Evolutionary conservation across 306 rosid genomes (phyloP).

Genomic region (Sesbania bispinosa): DNA sequence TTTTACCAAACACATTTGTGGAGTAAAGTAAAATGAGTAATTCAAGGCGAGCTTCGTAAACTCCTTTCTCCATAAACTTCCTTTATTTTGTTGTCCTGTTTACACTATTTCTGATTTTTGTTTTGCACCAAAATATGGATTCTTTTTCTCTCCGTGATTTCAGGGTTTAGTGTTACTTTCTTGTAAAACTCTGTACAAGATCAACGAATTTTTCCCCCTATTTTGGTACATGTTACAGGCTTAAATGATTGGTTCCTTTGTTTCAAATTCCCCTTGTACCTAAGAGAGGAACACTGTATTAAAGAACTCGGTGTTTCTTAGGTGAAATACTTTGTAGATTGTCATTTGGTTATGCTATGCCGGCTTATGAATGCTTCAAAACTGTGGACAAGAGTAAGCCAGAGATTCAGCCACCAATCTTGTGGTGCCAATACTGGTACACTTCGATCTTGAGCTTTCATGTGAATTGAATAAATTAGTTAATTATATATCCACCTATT

Average conservation of each 20-base stretch:
- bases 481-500: too few relatives aligned
- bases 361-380: not conserved
- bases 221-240: not conserved
- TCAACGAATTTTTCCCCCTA: not conserved
- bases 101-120: not conserved
- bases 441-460: not conserved
- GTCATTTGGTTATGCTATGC: not conserved
- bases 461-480: not conserved
- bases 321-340: not conserved
- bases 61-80: too few relatives aligned
- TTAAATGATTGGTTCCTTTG: not conserved
- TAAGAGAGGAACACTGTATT: not conserved
- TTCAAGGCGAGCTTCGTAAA: too few relatives aligned
- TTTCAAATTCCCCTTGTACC: not conserved
- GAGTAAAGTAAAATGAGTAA: too few relatives aligned
- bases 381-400: not conserved
- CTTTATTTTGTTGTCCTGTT: too few relatives aligned
- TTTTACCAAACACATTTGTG: too few relatives aligned
- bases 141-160: not conserved
- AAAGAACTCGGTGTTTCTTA: not conserved
- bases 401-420: not conserved
- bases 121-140: too few relatives aligned
- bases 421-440: slow-evolving; percentile 2
- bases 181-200: not conserved
- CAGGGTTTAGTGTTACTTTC: not conserved